Percentiles rank a stretch among this genome's conserved stretches.
These are phyloP conservation scores for Fragosphaeria purpurea DNA, from an alignment of 2,329 filamentous ascomycete species.

Conservation along the genomic window DNA sequence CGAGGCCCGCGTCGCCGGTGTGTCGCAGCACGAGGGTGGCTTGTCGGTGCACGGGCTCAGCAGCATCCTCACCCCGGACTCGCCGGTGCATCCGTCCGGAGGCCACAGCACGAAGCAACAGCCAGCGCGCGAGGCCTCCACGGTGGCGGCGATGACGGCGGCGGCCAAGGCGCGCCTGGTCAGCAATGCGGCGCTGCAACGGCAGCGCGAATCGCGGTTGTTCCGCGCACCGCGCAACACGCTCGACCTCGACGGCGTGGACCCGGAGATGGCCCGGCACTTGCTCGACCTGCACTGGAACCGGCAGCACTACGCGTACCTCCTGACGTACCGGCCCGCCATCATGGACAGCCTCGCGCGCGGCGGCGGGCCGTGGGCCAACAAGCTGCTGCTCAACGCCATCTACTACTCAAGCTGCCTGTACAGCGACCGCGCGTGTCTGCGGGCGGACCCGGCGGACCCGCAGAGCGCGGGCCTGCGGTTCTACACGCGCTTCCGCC, in stretches of 20 bases:
- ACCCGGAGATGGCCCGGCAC: conserved; percentile 25
- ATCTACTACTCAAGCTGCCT: conserved; percentile 30
- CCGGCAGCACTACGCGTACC: conserved; percentile 26
- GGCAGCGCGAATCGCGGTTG: conserved; percentile 22
- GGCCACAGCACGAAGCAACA: conserved; percentile 12
- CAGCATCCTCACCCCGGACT: conserved; percentile 24
- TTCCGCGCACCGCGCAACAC: conserved; percentile 20
- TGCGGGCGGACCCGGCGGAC: conserved; percentile 23
- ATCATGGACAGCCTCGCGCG: conserved; percentile 26
- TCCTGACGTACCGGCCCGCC: conserved; percentile 28
- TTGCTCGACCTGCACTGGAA: conserved; percentile 29
- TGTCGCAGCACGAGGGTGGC: conserved; percentile 24
- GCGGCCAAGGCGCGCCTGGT: conserved; percentile 24
- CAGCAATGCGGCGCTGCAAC: conserved; percentile 25
- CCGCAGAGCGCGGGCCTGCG: conserved; percentile 23
- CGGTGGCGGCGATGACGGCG: conserved; percentile 19
- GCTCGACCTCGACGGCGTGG: conserved; percentile 25
- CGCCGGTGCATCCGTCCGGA: conserved; percentile 14
- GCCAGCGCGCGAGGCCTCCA: conserved; percentile 16
- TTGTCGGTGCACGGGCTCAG: conserved; percentile 26
- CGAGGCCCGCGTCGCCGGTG: conserved; percentile 25
- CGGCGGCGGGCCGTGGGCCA: conserved; percentile 25
- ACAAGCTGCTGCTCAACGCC: conserved; percentile 28
- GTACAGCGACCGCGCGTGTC: conserved; percentile 26
- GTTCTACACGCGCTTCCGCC: conserved; percentile 28